phyloP scores from a whole-genome alignment of 352 stramenopile species.

The Aphanomyces astaci region DNA sequence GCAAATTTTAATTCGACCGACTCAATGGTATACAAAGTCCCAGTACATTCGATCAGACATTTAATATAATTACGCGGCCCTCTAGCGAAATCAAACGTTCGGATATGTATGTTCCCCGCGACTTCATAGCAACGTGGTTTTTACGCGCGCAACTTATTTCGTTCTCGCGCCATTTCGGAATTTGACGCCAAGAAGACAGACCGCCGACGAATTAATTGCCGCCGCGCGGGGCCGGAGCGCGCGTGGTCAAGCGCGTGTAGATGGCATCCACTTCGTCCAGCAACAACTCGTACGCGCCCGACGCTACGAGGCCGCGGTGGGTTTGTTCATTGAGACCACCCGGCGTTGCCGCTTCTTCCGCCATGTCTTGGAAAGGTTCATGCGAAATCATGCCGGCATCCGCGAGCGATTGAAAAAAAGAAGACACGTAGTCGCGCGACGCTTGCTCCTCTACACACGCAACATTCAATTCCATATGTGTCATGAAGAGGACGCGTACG shows the following conservation, averaged over 20 bases:
- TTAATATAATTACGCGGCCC: slow-evolving; percentile 12
- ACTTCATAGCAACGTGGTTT: too few relatives aligned
- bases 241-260: slow-evolving; percentile 68
- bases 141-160: too few relatives aligned
- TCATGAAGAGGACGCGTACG: slow-evolving; percentile 23
- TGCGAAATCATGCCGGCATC: slow-evolving; percentile 60
- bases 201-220: background rate
- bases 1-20: background rate
- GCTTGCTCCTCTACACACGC: slow-evolving; percentile 40
- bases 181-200: background rate
- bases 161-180: background rate
- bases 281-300: slow-evolving; percentile 71
- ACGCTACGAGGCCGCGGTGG: slow-evolving; percentile 52
- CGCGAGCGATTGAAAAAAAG: slow-evolving; percentile 76
- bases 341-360: slow-evolving; percentile 67
- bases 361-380: slow-evolving; percentile 76
- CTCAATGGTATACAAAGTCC: background rate
- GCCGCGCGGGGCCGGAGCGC: slow-evolving; percentile 47
- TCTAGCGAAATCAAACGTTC: slow-evolving; percentile 11
- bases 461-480: background rate
- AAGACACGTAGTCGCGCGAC: slow-evolving; percentile 71
- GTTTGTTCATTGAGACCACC: slow-evolving; percentile 81
- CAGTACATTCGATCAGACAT: background rate
- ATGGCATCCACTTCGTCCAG: slow-evolving; percentile 75
- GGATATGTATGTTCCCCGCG: background rate